Evolutionary conservation across 345 rosid genomes (phyloP).

Genomic region (Turritis glabra): DNA sequence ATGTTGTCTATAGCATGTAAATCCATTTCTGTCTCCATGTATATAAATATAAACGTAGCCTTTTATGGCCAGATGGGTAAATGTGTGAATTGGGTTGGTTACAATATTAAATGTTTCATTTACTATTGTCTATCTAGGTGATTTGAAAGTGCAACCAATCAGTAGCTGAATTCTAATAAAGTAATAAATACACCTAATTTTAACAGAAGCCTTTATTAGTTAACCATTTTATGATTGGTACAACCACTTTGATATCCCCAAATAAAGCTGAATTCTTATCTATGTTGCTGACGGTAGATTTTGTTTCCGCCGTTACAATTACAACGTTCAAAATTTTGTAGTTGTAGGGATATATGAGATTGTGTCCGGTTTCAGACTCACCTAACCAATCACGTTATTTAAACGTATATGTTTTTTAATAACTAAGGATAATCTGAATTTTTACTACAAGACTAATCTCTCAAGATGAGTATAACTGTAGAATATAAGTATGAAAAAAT

Average conservation of each 20-base stretch:
- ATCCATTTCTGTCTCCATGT: background rate
- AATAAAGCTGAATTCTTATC: background rate
- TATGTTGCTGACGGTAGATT: background rate
- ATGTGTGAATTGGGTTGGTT: conserved; percentile 13
- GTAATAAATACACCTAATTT: conserved; percentile 1
- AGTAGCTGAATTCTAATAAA: conserved; percentile 16
- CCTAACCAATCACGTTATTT: too few relatives aligned
- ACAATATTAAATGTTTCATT: conserved; percentile 30
- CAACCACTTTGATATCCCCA: conserved; percentile 1
- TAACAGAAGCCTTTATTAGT: conserved; percentile 7
- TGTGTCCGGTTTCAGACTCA: too few relatives aligned
- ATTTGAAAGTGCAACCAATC: conserved; percentile 24
- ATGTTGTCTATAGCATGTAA: background rate
- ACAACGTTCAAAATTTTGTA: conserved; percentile 1
- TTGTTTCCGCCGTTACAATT: conserved; percentile 1
- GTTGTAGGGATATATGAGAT: background rate
- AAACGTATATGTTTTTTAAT: too few relatives aligned
- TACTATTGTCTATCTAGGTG: background rate
- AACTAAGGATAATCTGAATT: too few relatives aligned
- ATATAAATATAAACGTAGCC: conserved; percentile 1
- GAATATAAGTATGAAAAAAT: too few relatives aligned
- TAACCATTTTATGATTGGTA: background rate
- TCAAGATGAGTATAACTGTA: too few relatives aligned
- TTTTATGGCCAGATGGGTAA: background rate
- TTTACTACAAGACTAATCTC: too few relatives aligned